Base-by-base conservation (phyloP, 176 grass and related monocot species). In the Oryza glumipatula region DNA sequence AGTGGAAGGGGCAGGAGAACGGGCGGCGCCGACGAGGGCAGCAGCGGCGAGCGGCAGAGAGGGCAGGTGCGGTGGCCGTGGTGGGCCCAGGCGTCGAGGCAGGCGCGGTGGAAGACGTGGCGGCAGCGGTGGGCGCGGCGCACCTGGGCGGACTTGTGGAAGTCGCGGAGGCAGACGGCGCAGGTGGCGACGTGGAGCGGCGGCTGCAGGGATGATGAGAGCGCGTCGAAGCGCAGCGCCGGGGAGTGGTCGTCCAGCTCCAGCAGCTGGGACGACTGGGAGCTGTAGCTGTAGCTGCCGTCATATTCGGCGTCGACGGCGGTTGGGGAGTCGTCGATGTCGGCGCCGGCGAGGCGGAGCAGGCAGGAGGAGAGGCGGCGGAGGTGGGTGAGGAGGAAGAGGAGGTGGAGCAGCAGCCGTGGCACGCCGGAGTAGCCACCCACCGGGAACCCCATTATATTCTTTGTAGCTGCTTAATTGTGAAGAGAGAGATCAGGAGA, bases 61-160 rank as follows among this genome's bases (percentile, higher is more conserved):
- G 93, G 96, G 91, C 95, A 98, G 21, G 93, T 98, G 66, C 85
- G 68, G 35, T 84, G 89, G 3, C 89, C 95, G 87, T 94, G 87
- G 6, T 85, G 73, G 7, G 92, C 88, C 96, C 96, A 98, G 11
- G 85, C 77, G 82, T 98, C 93, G 21, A 98, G 87, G 85, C 93
- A 98, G 0, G 56, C 80, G 52, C 89, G 88, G 91, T 98, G 96
- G 89, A 98, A 95, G 23, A 94, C 93, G 83, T 98, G 96, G 33
- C 89, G 73, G 76, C 96, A 98, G 0, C 87, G 87, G 39, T 68
- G 74, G 23, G 89, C 76, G 21, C 91, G 91, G 73, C 95, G 91
- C 64, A 98, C 96, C 70, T 88, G 74, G 15, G 89, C 93, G 46
- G 89, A 76, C 30, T 76, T 89, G 26, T 94, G 56, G 84, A 98